Evolutionary conservation across 148 eudicot species (phyloP).

Genomic region (Nepenthes mirabilis): DNA sequence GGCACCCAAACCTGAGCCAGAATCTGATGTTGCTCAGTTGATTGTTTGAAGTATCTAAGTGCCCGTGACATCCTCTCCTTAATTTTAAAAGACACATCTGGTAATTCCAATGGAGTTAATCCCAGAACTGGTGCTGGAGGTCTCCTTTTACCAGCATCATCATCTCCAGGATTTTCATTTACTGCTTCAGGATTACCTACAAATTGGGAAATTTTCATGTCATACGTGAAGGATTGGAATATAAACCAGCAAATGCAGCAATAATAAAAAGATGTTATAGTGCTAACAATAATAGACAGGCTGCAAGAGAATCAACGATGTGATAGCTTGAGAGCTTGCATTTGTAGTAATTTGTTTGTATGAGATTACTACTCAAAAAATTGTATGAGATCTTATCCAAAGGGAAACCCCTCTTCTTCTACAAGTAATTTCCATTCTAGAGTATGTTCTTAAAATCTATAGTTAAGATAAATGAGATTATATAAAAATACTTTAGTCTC

Average conservation of each 20-base stretch:
- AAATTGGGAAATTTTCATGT: conserved; percentile 4
- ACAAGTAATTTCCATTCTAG: too few species aligned
- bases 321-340: too few species aligned
- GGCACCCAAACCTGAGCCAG: conserved; percentile 97
- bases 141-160: conserved; percentile 30
- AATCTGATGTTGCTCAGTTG: conserved; percentile 66
- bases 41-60: conserved; percentile 62
- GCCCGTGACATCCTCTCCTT: conserved; percentile 86
- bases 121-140: conserved; percentile 27
- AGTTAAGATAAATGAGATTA: too few species aligned
- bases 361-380: too few species aligned
- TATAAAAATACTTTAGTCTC: too few species aligned
- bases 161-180: conserved; percentile 12
- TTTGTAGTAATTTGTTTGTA: too few species aligned
- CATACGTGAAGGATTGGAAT: not conserved
- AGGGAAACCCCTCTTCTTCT: too few species aligned
- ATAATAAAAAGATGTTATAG: not conserved
- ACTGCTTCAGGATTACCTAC: conserved; percentile 33
- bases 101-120: conserved; percentile 22
- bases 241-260: not conserved
- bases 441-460: too few species aligned
- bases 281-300: not conserved
- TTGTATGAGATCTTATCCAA: too few species aligned
- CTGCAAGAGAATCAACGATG: not conserved
- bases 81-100: conserved; percentile 41